Percentiles rank a stretch among this genome's conserved stretches.
These are phyloP conservation scores for Zygosaccharomyces sapae DNA, from an alignment of 1,139 yeast species.

Conservation along the genomic window DNA sequence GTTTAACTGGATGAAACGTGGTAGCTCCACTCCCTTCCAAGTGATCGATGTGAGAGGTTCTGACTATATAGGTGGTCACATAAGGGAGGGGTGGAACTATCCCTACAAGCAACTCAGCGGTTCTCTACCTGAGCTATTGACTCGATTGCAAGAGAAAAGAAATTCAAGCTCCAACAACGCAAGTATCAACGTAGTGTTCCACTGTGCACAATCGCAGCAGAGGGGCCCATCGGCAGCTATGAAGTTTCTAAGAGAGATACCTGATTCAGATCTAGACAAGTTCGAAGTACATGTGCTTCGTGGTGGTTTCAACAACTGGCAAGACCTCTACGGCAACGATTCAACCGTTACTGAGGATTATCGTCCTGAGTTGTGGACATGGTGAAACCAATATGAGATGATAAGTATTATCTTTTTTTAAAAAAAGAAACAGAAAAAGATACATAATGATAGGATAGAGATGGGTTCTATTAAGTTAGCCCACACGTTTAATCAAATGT, in stretches of 20 bases:
- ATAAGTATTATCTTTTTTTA: too few relatives aligned
- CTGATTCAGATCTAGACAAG: conserved; percentile 39
- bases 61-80: conserved; percentile 60
- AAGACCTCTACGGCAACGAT: conserved; percentile 66
- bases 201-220: conserved; percentile 85
- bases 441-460: too few relatives aligned
- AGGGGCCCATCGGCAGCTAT: conserved; percentile 86
- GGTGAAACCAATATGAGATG: conserved; percentile 8
- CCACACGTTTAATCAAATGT: conserved; percentile 83
- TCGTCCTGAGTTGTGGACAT: conserved; percentile 52
- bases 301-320: conserved; percentile 91
- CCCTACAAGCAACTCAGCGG: conserved; percentile 51
- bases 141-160: conserved; percentile 41
- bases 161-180: conserved; percentile 6
- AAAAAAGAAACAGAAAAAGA: too few relatives aligned
- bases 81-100: conserved; percentile 26
- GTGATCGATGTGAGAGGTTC: conserved; percentile 85
- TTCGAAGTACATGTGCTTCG: conserved; percentile 64
- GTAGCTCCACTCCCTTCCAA: conserved; percentile 41
- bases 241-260: conserved; percentile 54
- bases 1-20: conserved; percentile 29
- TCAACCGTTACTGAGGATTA: conserved; percentile 63
- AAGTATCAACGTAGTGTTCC: conserved; percentile 58
- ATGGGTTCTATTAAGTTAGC: conserved; percentile 34
- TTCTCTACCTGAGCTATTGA: conserved; percentile 60